Evolutionary conservation across 176 grass and related monocot species (phyloP), one percentile per base, ranked within the genome.

Genomic region (Leersia perrieri): DNA sequence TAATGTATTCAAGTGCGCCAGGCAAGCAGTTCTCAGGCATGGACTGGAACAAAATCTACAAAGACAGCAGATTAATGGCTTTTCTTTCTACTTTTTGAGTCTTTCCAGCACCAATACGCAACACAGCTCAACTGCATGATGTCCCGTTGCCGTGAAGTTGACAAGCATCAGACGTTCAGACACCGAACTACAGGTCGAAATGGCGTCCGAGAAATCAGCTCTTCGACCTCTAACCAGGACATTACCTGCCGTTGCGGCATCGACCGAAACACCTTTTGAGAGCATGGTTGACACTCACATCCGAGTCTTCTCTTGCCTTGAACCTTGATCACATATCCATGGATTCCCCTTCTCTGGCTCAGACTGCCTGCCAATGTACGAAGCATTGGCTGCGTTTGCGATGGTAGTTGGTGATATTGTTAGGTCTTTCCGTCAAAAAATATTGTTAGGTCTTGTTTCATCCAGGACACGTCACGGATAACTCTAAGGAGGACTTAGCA

Each of bases 191-290:
- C 81, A 4, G 92, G 83, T 16, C 32, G n/a, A 44, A 76, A 91
- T 20, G 84, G 77, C 80, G 87, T 91, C 70, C 55, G 82, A 23
- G 61, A 73, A 61, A 94, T 89, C 63, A 94, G 71, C 28, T 82
- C 80, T 63, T 91, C 68, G 11, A 86, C 86, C 14, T 94, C 84
- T 18, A 87, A 87, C 92, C 89, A 94, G 11, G 92, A 32, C 36
- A 91, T 68, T 0, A 89, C 81, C 0, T 63, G 63, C 0, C 63
- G 73, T 68, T 76, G 80, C 66, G 25, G 79, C 87, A 91, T 91
- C 3, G 8, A 87, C 35, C 23, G 66, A 62, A 94, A 91, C 5
- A 89, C 87, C 41, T 66, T 38, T 63, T 63, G 35, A 91, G 81
- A 1, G 87, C 86, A 33, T 94, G 87, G 49, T 64, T 83, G 1